These are phyloP conservation scores for Candida mesenterica DNA, from an alignment of 1,139 yeast species.

Conservation along the genomic window DNA sequence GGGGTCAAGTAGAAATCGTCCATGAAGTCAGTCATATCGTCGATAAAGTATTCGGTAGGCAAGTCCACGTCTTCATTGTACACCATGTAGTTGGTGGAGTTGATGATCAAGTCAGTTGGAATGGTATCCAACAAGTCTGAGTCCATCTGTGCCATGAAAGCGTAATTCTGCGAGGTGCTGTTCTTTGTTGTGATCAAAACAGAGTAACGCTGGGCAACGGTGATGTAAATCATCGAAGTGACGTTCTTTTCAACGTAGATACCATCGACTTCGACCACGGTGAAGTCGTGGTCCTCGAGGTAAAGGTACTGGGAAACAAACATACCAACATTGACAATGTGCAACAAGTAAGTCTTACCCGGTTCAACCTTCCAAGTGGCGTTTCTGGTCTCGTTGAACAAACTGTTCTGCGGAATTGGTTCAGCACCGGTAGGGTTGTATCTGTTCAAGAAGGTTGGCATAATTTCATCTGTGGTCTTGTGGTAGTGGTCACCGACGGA, in stretches of 20 bases:
- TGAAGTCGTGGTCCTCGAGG: conserved; percentile 80
- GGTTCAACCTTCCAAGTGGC: conserved; percentile 72
- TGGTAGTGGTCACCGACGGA: conserved; percentile 87
- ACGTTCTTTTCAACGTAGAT: conserved; percentile 64
- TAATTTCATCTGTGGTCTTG: conserved; percentile 51
- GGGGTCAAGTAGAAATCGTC: conserved; percentile 73
- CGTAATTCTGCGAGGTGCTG: conserved; percentile 58
- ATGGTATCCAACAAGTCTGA: conserved; percentile 72
- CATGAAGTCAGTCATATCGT: conserved; percentile 41
- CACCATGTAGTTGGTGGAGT: conserved; percentile 69
- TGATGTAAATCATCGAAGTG: conserved; percentile 59
- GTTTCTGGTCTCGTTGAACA: conserved; percentile 77
- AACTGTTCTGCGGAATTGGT: conserved; percentile 80
- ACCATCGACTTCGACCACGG: conserved; percentile 84
- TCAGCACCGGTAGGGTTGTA: conserved; percentile 97
- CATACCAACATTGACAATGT: conserved; percentile 81
- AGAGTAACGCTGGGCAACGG: conserved; percentile 78
- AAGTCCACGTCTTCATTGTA: conserved; percentile 45
- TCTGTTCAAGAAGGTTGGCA: conserved; percentile 56
- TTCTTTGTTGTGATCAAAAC: conserved; percentile 71
- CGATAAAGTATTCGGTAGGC: conserved; percentile 30
- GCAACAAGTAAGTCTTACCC: conserved; percentile 72
- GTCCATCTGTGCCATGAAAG: conserved; percentile 78
- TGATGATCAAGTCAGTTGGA: conserved; percentile 61
- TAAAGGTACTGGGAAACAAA: conserved; percentile 83